A percentile compares a stretch with the other conserved stretches of the same genome.
Conservation (phyloP, 768 basidiomycete species). For the Krasilnikovozyma curviuscula region DNA sequence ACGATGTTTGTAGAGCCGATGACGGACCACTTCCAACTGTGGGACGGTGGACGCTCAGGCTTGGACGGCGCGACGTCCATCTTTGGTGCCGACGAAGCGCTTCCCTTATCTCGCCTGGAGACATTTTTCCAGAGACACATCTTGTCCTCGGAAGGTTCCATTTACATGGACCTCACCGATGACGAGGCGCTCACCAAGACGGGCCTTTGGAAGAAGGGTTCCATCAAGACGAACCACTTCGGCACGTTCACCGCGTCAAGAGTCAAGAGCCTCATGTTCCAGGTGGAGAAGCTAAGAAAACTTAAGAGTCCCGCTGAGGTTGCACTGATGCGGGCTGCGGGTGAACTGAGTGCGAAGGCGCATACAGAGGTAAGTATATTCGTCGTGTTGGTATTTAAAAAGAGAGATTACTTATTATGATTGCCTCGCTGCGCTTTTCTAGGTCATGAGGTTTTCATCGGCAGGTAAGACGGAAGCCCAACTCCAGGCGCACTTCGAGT, state of each 20-base stretch:
- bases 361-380: constrained; percentile 49
- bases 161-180: constrained; percentile 34
- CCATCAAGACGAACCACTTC: constrained; percentile 35
- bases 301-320: constrained; percentile 69
- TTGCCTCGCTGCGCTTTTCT: no score
- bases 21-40: constrained; percentile 58
- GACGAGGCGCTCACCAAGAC: constrained; percentile 3
- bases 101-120: constrained; percentile 28
- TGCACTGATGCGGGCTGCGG: constrained; percentile 58
- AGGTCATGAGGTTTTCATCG: constrained; percentile 67
- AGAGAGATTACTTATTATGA: not conserved
- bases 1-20: constrained; percentile 61
- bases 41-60: constrained; percentile 75
- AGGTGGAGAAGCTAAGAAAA: constrained; percentile 49
- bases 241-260: constrained; percentile 37
- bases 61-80: constrained; percentile 42
- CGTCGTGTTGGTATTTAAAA: not conserved
- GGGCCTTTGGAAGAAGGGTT: constrained; percentile 17
- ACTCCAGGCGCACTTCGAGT: constrained; percentile 72
- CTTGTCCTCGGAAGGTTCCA: not conserved
- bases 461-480: constrained; percentile 41
- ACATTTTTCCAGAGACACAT: constrained; percentile 1
- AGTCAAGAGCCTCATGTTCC: constrained; percentile 40
- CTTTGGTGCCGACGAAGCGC: constrained; percentile 59
- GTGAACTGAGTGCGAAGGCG: constrained; percentile 65